Evolutionary conservation across 139 green algal genomes (phyloP).

Genomic region (Volvox reticuliferus): DNA sequence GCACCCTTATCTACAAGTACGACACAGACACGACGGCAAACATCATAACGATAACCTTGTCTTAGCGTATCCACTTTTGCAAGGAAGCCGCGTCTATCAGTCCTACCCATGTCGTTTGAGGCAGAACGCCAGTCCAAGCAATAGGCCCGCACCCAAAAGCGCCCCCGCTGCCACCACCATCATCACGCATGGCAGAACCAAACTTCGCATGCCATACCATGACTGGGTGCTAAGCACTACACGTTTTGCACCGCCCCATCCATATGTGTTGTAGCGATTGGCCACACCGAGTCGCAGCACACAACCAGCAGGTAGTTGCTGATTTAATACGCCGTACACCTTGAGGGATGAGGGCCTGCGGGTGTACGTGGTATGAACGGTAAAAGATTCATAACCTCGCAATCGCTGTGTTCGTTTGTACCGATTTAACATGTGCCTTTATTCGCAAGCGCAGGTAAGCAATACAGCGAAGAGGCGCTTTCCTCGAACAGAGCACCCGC

Average conservation of each 20-base stretch:
- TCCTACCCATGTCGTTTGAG: background rate
- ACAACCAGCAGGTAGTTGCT: conserved; percentile 15
- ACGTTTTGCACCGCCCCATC: conserved; percentile 14
- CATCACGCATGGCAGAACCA: background rate
- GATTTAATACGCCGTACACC: background rate
- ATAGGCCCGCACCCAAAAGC: background rate
- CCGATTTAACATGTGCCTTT: too few species aligned
- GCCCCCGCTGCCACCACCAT: background rate
- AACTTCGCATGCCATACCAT: conserved; percentile 13
- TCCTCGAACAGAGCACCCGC: too few species aligned
- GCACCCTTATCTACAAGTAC: too few species aligned
- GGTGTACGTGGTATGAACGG: too few species aligned
- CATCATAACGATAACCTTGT: too few species aligned
- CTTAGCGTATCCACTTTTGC: too few species aligned
- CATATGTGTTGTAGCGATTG: conserved; percentile 33
- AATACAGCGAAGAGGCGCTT: too few species aligned
- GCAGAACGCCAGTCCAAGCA: background rate
- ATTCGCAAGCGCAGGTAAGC: too few species aligned
- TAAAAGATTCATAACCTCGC: too few species aligned
- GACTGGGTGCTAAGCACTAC: conserved; percentile 9
- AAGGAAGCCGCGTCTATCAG: too few species aligned
- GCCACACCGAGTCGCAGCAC: conserved; percentile 2
- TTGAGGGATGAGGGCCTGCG: conserved; percentile 23
- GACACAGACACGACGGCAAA: too few species aligned
- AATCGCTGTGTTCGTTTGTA: too few species aligned